Evolutionary conservation across 208 protist species (phyloP).

Genomic region (Novymonas esmeraldas): DNA sequence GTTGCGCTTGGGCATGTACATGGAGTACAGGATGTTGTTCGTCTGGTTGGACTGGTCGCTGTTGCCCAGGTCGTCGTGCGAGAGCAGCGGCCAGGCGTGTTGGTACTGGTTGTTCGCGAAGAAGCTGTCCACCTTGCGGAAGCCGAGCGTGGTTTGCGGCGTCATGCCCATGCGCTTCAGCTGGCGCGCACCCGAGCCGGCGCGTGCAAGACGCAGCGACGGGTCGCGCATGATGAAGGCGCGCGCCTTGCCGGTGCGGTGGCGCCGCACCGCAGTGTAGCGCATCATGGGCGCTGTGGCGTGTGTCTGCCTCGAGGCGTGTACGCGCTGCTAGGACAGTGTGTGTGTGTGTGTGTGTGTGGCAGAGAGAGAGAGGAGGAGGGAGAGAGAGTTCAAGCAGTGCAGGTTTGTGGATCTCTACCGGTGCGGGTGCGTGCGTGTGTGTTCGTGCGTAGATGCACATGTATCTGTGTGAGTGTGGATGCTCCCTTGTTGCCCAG

Average conservation of each 20-base stretch:
- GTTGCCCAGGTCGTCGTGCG: constrained; percentile 90
- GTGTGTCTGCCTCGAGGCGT: no score
- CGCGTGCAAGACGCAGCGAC: constrained; percentile 68
- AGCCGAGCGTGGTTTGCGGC: constrained; percentile 53
- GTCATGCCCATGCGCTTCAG: constrained; percentile 85
- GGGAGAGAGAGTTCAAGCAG: background rate
- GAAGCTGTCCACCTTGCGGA: constrained; percentile 74
- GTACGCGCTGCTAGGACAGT: no score
- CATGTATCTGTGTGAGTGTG: no score
- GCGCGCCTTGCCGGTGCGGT: constrained; percentile 80
- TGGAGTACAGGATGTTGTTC: constrained; percentile 88
- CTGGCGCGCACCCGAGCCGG: constrained; percentile 67
- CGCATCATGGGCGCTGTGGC: constrained; percentile 84
- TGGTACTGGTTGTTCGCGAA: constrained; percentile 88
- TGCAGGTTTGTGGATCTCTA: no score
- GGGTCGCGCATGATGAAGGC: constrained; percentile 86
- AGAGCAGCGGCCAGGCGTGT: constrained; percentile 89
- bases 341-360: constrained; percentile 2
- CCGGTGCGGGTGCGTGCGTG: no score
- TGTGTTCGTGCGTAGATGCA: background rate
- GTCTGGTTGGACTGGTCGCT: constrained; percentile 91
- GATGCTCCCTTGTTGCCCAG: no score
- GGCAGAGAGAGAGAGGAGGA: background rate
- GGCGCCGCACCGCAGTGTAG: constrained; percentile 41
- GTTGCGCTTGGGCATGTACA: constrained; percentile 93